These are phyloP conservation scores for Tuber melanosporum DNA, from an alignment of 495 filamentous ascomycete genomes.

Conservation along the genomic window DNA sequence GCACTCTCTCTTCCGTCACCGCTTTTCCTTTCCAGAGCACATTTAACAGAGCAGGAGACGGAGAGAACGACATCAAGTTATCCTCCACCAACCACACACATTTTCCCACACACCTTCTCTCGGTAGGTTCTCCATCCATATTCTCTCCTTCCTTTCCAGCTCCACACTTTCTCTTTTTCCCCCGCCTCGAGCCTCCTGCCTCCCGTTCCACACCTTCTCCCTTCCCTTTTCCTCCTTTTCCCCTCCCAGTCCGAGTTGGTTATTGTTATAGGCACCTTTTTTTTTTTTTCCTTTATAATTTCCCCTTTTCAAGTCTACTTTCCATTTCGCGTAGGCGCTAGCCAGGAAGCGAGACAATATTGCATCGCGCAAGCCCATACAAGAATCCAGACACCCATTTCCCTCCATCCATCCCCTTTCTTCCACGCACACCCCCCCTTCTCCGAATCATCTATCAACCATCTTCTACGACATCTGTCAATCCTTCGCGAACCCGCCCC, in stretches of 20 bases:
- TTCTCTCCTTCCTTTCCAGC: constrained; percentile 35
- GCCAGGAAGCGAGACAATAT: constrained; percentile 39
- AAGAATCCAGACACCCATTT: constrained; percentile 35
- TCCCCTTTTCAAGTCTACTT: constrained; percentile 38
- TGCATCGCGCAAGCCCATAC: constrained; percentile 21
- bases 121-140: constrained; percentile 33
- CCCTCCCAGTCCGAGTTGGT: constrained; percentile 24
- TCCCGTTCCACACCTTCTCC: constrained; percentile 32
- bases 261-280: constrained; percentile 22
- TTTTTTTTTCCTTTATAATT: constrained; percentile 39
- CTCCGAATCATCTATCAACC: constrained; percentile 39
- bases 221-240: constrained; percentile 39
- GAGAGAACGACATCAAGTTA: background rate
- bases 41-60: background rate
- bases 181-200: constrained; percentile 36
- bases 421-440: constrained; percentile 35
- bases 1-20: background rate
- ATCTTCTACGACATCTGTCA: constrained; percentile 38
- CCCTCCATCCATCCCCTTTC: constrained; percentile 39
- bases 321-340: constrained; percentile 38
- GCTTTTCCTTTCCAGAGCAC: background rate
- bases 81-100: background rate
- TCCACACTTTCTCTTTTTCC: constrained; percentile 34
- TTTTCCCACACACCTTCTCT: constrained; percentile 15
- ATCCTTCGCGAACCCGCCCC: constrained; percentile 34